These are phyloP conservation scores for Penicillium psychrosexuale DNA, from an alignment of 2,329 filamentous ascomycete species.

Conservation along the genomic window DNA sequence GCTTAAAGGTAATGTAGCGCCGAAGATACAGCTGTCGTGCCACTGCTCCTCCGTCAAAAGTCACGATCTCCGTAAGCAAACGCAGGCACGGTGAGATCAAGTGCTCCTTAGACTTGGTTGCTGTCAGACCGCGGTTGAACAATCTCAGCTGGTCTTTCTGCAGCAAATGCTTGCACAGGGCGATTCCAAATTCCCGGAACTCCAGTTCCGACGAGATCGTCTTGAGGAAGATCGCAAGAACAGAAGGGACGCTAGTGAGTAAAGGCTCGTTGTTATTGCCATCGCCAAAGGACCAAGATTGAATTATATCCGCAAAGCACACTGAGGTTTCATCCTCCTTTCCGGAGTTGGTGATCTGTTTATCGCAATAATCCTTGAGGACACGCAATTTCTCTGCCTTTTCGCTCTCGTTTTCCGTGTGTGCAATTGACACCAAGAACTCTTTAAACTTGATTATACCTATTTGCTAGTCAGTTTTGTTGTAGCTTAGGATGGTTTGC, in stretches of 20 bases:
- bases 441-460: slow-evolving; percentile 46
- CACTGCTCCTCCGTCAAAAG: slow-evolving; percentile 78
- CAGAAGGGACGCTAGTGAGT: slow-evolving; percentile 74
- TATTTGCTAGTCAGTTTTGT: slow-evolving; percentile 16
- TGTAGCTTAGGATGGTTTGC: slow-evolving; percentile 1
- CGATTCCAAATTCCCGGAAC: slow-evolving; percentile 69
- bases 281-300: slow-evolving; percentile 81
- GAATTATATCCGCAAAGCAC: slow-evolving; percentile 75
- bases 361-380: slow-evolving; percentile 50
- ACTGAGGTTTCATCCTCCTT: slow-evolving; percentile 56
- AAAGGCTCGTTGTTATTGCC: slow-evolving; percentile 77
- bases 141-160: slow-evolving; percentile 78
- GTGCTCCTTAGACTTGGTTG: slow-evolving; percentile 78
- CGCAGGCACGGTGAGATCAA: slow-evolving; percentile 85
- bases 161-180: slow-evolving; percentile 76
- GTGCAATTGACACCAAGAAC: slow-evolving; percentile 42
- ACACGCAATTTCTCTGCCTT: slow-evolving; percentile 42
- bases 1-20: slow-evolving; percentile 74
- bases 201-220: slow-evolving; percentile 71
- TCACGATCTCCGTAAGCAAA: slow-evolving; percentile 78
- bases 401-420: slow-evolving; percentile 35
- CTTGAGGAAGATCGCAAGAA: slow-evolving; percentile 77
- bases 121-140: slow-evolving; percentile 72
- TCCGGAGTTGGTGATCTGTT: slow-evolving; percentile 49
- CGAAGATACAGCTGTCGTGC: slow-evolving; percentile 75